Conservation (phyloP, 805 yeast species). For the Barnettozyma populi region DNA sequence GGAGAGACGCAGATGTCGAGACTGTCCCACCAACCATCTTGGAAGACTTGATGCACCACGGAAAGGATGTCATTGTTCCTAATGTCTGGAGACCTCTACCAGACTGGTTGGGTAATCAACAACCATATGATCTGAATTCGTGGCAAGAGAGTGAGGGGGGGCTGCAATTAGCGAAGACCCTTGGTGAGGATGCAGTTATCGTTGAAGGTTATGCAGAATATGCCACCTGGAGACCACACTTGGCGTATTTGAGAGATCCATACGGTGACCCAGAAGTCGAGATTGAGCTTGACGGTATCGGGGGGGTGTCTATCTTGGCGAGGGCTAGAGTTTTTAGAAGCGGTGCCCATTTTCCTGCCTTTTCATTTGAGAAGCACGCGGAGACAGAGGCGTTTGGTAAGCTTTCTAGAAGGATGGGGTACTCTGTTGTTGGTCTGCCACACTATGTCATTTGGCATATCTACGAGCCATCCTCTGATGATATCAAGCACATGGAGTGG, state of each 20-base stretch:
- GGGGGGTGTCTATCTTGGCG: slow-evolving; percentile 91
- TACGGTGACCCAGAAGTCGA: slow-evolving; percentile 92
- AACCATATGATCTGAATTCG: slow-evolving; percentile 78
- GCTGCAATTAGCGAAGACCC: slow-evolving; percentile 60
- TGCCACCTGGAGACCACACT: slow-evolving; percentile 97
- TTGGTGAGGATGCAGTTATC: slow-evolving; percentile 92
- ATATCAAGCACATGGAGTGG: slow-evolving; percentile 84
- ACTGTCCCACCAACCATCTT: slow-evolving; percentile 78
- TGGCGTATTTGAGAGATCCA: slow-evolving; percentile 92
- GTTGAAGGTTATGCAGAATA: slow-evolving; percentile 97
- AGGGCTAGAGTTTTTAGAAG: slow-evolving; percentile 81
- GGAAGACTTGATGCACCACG: slow-evolving; percentile 91
- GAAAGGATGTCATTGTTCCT: slow-evolving; percentile 89
- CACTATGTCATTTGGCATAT: slow-evolving; percentile 97
- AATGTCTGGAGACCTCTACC: slow-evolving; percentile 91
- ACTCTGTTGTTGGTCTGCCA: slow-evolving; percentile 84
- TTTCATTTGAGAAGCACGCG: slow-evolving; percentile 92
- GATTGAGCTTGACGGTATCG: slow-evolving; percentile 93
- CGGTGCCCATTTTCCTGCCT: slow-evolving; percentile 97
- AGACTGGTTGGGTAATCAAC: slow-evolving; percentile 81
- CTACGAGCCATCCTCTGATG: slow-evolving; percentile 93
- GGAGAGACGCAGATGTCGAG: slow-evolving; percentile 98
- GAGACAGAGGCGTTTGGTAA: slow-evolving; percentile 98
- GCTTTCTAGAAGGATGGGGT: slow-evolving; percentile 81
- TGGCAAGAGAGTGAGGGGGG: slow-evolving; percentile 88